Base-by-base conservation (phyloP, 495 filamentous ascomycete species). In the Penicillium manginii region DNA sequence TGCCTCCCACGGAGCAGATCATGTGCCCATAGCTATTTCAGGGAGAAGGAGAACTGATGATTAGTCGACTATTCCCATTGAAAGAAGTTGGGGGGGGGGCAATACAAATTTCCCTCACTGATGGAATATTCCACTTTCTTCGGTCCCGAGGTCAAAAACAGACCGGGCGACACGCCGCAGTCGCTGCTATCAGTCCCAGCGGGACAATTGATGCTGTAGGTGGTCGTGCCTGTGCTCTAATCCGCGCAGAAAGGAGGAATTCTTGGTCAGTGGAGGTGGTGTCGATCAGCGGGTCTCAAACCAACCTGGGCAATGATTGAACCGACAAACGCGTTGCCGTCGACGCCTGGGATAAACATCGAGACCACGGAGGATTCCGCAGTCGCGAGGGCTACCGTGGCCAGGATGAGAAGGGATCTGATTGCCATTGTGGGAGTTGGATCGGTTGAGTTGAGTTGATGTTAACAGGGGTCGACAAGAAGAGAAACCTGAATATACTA, bases 201-300 rank as follows among this genome's bases (percentile, higher is more conserved):
- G 0, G 75, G 71, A 60, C 79, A 83, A 19, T 61, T 63, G 58
- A 81, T 57, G 50, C 59, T 64, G 55, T 76, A 81, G 2, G 74
- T 75, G 0, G 78, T 79, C 4, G 73, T 73, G 29, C 71, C 63
- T 22, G 74, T 59, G 33, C 62, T 63, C 64, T 76, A 6, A 22
- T 5, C 15, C 32, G 22, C 9, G 9, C 26, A 4, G 26, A 29
- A 8, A 29, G 26, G 9, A 55, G 33, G 3, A 26, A 2, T 3
- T 35, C 3, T 39, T 60, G 35, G 58, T 53, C 19, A 57, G n/a
- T 56, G 9, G 11, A 22, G 48, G 17, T 32, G 15, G 18, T 50
- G 11, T 15, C 19, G 5, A 39, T 39, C 37, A 45, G 40, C 17
- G 21, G 46, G 48, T 31, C 35, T 40, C 17, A 14, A 29, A 60